Evolutionary conservation across 176 grass and related monocot genomes (phyloP), one percentile per base, ranked within the genome.

Genomic region (Aegilops speltoides): DNA sequence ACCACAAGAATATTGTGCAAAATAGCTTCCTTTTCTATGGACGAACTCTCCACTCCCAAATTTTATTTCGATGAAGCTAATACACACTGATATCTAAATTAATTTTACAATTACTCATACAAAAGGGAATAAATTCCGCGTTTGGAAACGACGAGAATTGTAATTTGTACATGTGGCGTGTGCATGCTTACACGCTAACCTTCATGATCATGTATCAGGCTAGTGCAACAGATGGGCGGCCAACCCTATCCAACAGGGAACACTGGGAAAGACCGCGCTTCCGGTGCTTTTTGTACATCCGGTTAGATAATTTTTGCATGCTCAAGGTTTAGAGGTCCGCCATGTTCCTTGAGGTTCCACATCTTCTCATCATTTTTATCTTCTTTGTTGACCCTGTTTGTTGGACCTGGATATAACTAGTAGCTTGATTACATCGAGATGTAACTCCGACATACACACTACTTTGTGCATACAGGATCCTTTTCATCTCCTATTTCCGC

Each of bases 401-500:
- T 4, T 71, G 1, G 10, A 38, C 1, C 3, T 71, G 34, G 8
- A 12, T 71, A 10, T n/a, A n/a, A 71, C 16, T 40, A 22, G 9
- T 38, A 71, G 19, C 33, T 38, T 71, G 34, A 40, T n/a, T 10
- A n/a, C 33, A 71, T 71, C 2, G 9, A n/a, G 3, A 38, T 40
- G 33, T 38, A 6, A n/a, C 19, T 12, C 2, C 2, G 34, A 71
- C 37, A 23, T 38, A 10, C 19, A 11, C 17, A 38, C 4, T 10
- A 38, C 20, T 38, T 71, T 71, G 20, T 71, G 33, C 32, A 22
- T 10, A 20, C 32, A 4, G 5, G 0, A 33, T 19, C 15, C 4
- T 2, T 5, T 3, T 0, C 0, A 8, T 0, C 3, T 19, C 0
- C 12, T 69, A 3, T 69, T 37, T 5, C 32, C 2, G 9, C 4